Conservation (phyloP, 2,329 filamentous ascomycete genomes). For the Amauroascus niger region DNA sequence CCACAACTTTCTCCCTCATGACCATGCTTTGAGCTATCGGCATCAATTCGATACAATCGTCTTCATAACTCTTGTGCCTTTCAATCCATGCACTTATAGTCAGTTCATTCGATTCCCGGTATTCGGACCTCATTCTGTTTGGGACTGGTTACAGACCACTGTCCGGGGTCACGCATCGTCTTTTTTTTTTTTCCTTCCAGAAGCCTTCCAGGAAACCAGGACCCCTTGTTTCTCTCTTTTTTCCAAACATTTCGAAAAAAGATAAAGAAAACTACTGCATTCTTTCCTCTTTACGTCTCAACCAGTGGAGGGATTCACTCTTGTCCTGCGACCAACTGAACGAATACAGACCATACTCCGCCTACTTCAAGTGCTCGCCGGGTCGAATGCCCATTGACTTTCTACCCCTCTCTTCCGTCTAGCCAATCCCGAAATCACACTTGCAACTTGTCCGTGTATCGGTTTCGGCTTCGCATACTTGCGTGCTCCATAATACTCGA, state of each 20-base stretch:
- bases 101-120: neutral
- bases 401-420: neutral
- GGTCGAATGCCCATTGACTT: neutral
- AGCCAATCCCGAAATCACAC: neutral
- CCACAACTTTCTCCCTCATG: neutral
- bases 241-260: neutral
- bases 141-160: conserved; percentile 1
- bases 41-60: neutral
- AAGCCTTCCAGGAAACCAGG: conserved; percentile 3
- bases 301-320: neutral
- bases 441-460: neutral
- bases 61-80: neutral
- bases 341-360: neutral
- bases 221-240: conserved; percentile 1
- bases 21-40: neutral
- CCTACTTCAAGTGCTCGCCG: neutral
- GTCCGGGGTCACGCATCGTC: neutral
- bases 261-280: neutral
- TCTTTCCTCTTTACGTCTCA: neutral
- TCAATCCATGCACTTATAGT: neutral
- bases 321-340: neutral
- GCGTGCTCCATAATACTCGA: neutral
- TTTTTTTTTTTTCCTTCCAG: too few relatives aligned
- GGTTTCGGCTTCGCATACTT: neutral
- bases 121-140: neutral